Evolutionary conservation across 2,329 filamentous ascomycete genomes (phyloP), one percentile per base, ranked within the genome.

Genomic region (Acephala macrosclerotiorum): DNA sequence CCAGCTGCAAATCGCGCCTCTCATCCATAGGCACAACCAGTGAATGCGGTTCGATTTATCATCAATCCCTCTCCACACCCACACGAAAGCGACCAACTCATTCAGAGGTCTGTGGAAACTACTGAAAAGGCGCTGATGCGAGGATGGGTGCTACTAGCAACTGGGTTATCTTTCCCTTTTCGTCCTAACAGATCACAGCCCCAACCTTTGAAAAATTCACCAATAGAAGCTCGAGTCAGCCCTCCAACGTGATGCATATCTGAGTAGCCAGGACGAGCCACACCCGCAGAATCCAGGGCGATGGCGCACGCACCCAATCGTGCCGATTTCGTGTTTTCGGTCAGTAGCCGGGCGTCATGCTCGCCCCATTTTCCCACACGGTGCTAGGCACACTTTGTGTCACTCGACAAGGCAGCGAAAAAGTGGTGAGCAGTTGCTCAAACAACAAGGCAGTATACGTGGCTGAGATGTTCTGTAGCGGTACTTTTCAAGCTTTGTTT

Each of bases 331-430:
- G 9, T 33, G 29, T 33, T 33, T 33, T 33, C 29, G 29, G 29
- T 33, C 29, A 33, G 29, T 9, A 33, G 29, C 29, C 29, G 29
- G 29, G 29, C 29, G 29, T 33, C 29, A 5, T 33, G 29, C 29
- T 33, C 29, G 29, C 29, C 56, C n/a, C 29, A 40, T 42, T 58
- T 58, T 42, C n/a, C n/a, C n/a, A 33, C 35, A 58, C 33, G 33
- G 56, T 58, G 56, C 40, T 22, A 22, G 33, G 18, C 16, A 58
- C 56, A 58, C 22, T 38, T n/a, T 58, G 56, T 58, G 56, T 58
- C 22, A 58, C 56, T 40, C 22, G 33, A 58, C 56, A 2, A 58
- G 56, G 56, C 56, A 58, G 56, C 25, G 56, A 40, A 36, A 57
- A 33, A 35, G n/a, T 57, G 56, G 40, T 42, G 56, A 22, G 29